Base-by-base conservation (phyloP, 2,329 filamentous ascomycete genomes). In the Cladosporium halotolerans region DNA sequence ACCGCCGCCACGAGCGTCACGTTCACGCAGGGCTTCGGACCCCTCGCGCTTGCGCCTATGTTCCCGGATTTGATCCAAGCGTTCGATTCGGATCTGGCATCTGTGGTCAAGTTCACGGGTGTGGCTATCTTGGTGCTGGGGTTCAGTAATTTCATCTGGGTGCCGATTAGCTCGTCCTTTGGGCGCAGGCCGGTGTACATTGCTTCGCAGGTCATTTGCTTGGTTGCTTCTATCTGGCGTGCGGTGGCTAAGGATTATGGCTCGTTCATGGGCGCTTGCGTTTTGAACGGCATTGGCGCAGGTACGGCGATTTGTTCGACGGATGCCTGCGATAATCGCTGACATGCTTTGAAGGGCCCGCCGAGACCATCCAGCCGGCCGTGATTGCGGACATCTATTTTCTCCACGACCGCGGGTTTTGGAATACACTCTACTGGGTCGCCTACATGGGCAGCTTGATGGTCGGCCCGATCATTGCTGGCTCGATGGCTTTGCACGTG, bases 331-430 rank as follows among this genome's bases (percentile, higher is more conserved):
- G 4, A 28, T 7, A 28, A 28, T 28, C 23, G 23, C 23, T 28
- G 23, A 28, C 23, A 28, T 3, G 23, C 23, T 28, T 7, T 28
- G 23, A 28, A 28, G 23, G 81, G 1, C 81, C 82, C 5, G 77
- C 79, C 2, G 81, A 86, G 69, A 84, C 80, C 0, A 75, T 80
- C 2, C 79, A 82, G 68, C 82, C 81, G 1, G 76, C 78, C 31
- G 76, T 85, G 49, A 84, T 85, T 60, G 79, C 82, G 3, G 82
- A 85, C 60, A 76, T 84, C 9, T 80, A 81, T 63, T 85, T 86
- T 66, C 70, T 86, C 9, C 64, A 67, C 49, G 80, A 85, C 46
- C 75, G 83, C 54, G 82, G 83, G 6, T 80, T 78, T 58, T 84
- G 77, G 70, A 81, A 81, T 58, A 81, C 79, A 0, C 61, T 80